Base-by-base conservation (phyloP, 2,329 filamentous ascomycete species). In the Aureobasidium lini region DNA sequence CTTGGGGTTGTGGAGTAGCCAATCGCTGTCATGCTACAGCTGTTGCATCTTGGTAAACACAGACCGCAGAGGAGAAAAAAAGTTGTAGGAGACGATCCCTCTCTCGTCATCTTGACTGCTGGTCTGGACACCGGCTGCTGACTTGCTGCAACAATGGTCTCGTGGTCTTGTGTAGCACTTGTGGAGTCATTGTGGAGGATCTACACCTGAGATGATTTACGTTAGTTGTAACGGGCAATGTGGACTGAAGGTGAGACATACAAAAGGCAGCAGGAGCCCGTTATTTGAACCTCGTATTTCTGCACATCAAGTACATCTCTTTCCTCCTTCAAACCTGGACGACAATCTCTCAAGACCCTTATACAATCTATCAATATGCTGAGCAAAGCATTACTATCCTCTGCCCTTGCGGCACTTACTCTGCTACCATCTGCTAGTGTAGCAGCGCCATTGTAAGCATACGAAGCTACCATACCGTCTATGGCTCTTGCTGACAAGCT, bases 351-450 rank as follows among this genome's bases (percentile, higher is more conserved):
- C 42, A 29, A 44, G 4, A 18, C 28, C 39, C 7, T 15, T 43
- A 32, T 32, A 46, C 39, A 39, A 46, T 31, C 43, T 37, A 46
- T 23, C 46, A 59, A 43, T 13, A 61, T 61, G 59, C 37, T 61
- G 10, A 44, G 34, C 31, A 28, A 57, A 39, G 36, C 59, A 43
- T 37, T 61, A 47, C 43, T 57, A 43, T 57, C 46, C n/a, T 43
- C 52, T 6, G 59, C 59, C 59, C 28, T 57, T 34, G 52, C 52
- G 59, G 59, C 59, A 44, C 32, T 57, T 16, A 39, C 59, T 23
- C 23, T 47, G 13, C 31, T 61, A 11, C 59, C 59, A 18, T 50
- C 42, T 37, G 13, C 44, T 10, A 40, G 15, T 42, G n/a, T 40
- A 31, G 59, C 59, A 43, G 44, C 43, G 39, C 59, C 59, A 16